Conservation (phyloP, 2,329 filamentous ascomycete species). For the Phoma herbarum region DNA sequence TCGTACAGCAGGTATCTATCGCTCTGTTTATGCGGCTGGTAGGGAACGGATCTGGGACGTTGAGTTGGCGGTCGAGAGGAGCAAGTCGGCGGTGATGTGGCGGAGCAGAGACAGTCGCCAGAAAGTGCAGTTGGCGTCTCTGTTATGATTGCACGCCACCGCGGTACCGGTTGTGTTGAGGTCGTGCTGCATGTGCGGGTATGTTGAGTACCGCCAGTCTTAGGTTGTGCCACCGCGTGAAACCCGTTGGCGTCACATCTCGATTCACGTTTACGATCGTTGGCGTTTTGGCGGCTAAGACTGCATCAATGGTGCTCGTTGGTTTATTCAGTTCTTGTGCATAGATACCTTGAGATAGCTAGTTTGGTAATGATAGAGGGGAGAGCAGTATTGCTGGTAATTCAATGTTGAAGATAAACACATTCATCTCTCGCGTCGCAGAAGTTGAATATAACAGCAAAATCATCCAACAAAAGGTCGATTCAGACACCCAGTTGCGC, state of each 20-base stretch:
- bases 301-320: background rate
- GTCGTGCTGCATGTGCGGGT: constrained; percentile 15
- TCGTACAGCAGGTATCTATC: constrained; percentile 1
- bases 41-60: constrained; percentile 16
- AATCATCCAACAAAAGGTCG: too few relatives aligned
- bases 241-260: constrained; percentile 2
- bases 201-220: background rate
- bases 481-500: background rate
- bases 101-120: background rate
- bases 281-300: background rate
- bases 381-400: background rate
- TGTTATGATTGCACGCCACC: constrained; percentile 3
- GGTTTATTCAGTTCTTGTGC: constrained; percentile 10
- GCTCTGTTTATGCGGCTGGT: background rate
- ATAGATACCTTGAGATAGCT: constrained; percentile 15
- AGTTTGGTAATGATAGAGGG: background rate
- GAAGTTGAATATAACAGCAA: too few relatives aligned
- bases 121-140: background rate
- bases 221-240: constrained; percentile 8
- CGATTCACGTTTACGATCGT: background rate
- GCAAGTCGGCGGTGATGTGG: background rate
- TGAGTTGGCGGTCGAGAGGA: constrained; percentile 11
- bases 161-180: background rate
- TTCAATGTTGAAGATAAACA: background rate
- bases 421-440: too few relatives aligned